Evolutionary conservation across 2,329 filamentous ascomycete genomes (phyloP).

Genomic region (Cercospora beticola): DNA sequence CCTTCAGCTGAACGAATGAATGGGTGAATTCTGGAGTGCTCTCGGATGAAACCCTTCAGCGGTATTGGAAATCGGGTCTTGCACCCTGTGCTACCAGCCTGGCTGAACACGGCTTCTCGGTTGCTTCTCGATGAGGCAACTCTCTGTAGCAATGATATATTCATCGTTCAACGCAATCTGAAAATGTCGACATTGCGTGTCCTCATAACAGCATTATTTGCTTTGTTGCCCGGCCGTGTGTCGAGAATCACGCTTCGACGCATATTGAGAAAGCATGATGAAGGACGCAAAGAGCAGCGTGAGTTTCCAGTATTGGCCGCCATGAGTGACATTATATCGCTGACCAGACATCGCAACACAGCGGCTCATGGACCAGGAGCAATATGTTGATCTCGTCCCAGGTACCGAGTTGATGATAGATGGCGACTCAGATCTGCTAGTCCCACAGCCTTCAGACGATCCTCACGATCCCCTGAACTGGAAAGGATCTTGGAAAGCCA

Average conservation of each 20-base stretch:
- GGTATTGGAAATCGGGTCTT: background rate
- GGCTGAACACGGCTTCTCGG: background rate
- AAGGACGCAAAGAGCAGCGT: background rate
- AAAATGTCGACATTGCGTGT: background rate
- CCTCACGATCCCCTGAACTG: slow-evolving; percentile 46
- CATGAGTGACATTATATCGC: background rate
- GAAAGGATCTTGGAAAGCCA: slow-evolving; percentile 50
- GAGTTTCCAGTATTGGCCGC: background rate
- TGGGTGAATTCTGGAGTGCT: background rate
- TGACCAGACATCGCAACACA: background rate
- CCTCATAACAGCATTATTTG: background rate
- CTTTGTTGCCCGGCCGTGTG: background rate
- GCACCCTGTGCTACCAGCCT: background rate
- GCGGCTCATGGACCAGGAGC: background rate
- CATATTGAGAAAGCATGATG: background rate
- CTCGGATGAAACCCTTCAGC: background rate
- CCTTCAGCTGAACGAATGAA: background rate
- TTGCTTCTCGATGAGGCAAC: background rate
- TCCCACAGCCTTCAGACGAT: slow-evolving; percentile 52
- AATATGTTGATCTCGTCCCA: background rate
- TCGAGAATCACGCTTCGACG: background rate
- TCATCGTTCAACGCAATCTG: background rate
- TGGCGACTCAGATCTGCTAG: slow-evolving; percentile 23
- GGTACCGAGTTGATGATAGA: background rate
- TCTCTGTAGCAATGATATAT: background rate